A percentile compares a stretch with the other conserved stretches of the same genome.
Evolutionary conservation across 352 stramenopile genomes (phyloP).

Genomic region (Phytophthora quininea): DNA sequence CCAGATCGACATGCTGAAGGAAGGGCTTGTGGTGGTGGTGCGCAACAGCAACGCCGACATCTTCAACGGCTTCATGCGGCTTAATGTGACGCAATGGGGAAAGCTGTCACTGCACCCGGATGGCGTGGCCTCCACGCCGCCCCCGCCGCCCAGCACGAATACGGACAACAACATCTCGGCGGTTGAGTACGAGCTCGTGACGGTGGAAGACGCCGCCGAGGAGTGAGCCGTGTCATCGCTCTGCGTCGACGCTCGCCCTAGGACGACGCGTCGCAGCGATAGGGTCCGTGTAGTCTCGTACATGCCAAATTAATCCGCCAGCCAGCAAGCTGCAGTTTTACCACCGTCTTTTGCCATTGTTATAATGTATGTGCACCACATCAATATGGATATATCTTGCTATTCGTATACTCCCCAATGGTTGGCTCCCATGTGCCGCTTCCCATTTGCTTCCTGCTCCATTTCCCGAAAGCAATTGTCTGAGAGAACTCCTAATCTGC

Average conservation of each 20-base stretch:
- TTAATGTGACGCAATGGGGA: slow-evolving; percentile 88
- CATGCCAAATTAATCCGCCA: slow-evolving; percentile 23
- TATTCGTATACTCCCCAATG: slow-evolving; percentile 1
- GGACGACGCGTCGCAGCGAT: slow-evolving; percentile 12
- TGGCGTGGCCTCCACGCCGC: slow-evolving; percentile 72
- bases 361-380: slow-evolving; percentile 17
- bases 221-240: slow-evolving; percentile 34
- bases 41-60: slow-evolving; percentile 86
- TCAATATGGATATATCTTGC: background rate
- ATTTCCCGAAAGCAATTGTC: slow-evolving; percentile 46
- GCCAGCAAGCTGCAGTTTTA: slow-evolving; percentile 5
- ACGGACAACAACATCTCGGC: slow-evolving; percentile 77
- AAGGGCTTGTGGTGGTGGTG: slow-evolving; percentile 65
- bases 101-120: slow-evolving; percentile 80
- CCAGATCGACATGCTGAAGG: slow-evolving; percentile 75
- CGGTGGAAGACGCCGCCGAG: slow-evolving; percentile 63
- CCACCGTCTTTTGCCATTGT: slow-evolving; percentile 21
- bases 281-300: slow-evolving; percentile 38
- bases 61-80: slow-evolving; percentile 85
- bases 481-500: slow-evolving; percentile 44
- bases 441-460: background rate
- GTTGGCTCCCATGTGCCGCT: slow-evolving; percentile 3
- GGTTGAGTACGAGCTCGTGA: slow-evolving; percentile 87
- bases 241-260: slow-evolving; percentile 4
- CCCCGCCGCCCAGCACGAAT: slow-evolving; percentile 50